Percentiles rank a stretch among this genome's conserved stretches.
phyloP scores from a whole-genome alignment of 2,329 filamentous ascomycete genomes.

The Bipolaris gigantea region DNA sequence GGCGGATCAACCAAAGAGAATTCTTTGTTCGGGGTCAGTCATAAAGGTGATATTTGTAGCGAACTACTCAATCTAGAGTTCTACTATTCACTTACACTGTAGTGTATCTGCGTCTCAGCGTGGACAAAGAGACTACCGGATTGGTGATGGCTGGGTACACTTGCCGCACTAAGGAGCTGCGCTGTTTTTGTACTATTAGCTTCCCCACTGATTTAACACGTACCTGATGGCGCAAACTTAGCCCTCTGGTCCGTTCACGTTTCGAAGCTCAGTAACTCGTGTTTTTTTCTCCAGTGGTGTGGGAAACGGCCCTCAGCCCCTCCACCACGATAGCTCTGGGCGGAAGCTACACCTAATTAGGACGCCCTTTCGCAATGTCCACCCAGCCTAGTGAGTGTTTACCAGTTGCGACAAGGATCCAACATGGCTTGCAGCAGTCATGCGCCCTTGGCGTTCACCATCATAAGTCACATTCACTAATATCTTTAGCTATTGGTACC shows the following conservation, averaged over 20 bases:
- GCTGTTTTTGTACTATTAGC: constrained; percentile 41
- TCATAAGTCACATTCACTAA: constrained; percentile 26
- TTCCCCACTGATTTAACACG: constrained; percentile 22
- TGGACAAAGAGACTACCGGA: constrained; percentile 47
- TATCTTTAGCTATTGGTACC: constrained; percentile 26
- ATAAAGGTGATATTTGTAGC: constrained; percentile 46
- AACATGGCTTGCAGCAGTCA: constrained; percentile 31
- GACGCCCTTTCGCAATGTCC: constrained; percentile 20
- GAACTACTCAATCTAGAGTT: constrained; percentile 37
- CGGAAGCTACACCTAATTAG: constrained; percentile 29
- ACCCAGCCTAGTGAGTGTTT: constrained; percentile 16
- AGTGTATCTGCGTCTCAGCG: constrained; percentile 41
- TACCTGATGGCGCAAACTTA: constrained; percentile 27
- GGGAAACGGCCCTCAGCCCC: constrained; percentile 36
- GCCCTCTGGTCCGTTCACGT: constrained; percentile 26
- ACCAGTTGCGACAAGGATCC: constrained; percentile 24
- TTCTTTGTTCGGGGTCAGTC: constrained; percentile 45
- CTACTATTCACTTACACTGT: constrained; percentile 41
- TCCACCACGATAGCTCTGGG: constrained; percentile 26
- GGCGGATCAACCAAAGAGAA: constrained; percentile 36
- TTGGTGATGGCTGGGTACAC: constrained; percentile 38
- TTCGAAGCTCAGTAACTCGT: constrained; percentile 32
- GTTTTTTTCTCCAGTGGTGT: constrained; percentile 30
- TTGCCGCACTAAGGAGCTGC: constrained; percentile 36
- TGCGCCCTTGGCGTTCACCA: constrained; percentile 25